Conservation (phyloP, 352 stramenopile genomes). For the Globisporangium parvum region DNA sequence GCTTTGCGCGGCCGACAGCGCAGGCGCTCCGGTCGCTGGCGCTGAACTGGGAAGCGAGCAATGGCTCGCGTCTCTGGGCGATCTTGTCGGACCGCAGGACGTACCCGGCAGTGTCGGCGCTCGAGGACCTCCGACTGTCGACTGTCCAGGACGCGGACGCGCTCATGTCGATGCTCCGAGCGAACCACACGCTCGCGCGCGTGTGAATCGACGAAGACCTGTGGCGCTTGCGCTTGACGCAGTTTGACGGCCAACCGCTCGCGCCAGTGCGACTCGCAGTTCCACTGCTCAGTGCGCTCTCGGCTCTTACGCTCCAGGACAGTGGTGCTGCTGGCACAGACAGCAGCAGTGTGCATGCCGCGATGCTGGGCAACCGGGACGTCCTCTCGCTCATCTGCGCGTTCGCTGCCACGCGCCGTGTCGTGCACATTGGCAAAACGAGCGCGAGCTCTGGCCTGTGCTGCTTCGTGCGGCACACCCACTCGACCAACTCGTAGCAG, state of each 20-base stretch:
- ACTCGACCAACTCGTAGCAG: too few species aligned
- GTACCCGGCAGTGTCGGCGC: background rate
- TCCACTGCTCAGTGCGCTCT: background rate
- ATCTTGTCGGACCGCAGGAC: background rate
- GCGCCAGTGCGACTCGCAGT: background rate
- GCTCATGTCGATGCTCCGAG: background rate
- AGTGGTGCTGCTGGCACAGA: background rate
- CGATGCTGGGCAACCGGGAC: background rate
- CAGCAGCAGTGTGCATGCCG: background rate
- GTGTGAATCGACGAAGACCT: background rate
- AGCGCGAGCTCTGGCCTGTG: too few species aligned
- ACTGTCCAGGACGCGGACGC: background rate
- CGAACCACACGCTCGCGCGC: background rate
- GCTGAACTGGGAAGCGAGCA: background rate
- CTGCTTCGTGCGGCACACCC: too few species aligned
- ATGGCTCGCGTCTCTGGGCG: background rate
- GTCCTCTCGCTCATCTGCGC: background rate
- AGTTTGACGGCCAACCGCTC: background rate
- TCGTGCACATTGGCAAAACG: slow-evolving; percentile 1
- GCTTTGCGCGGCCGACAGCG: background rate
- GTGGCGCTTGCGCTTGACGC: background rate
- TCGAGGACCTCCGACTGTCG: background rate
- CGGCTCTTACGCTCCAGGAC: background rate
- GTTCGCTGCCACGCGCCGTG: background rate
- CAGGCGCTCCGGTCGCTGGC: background rate